phyloP scores from a whole-genome alignment of 345 rosid genomes.

The Laguncularia racemosa region DNA sequence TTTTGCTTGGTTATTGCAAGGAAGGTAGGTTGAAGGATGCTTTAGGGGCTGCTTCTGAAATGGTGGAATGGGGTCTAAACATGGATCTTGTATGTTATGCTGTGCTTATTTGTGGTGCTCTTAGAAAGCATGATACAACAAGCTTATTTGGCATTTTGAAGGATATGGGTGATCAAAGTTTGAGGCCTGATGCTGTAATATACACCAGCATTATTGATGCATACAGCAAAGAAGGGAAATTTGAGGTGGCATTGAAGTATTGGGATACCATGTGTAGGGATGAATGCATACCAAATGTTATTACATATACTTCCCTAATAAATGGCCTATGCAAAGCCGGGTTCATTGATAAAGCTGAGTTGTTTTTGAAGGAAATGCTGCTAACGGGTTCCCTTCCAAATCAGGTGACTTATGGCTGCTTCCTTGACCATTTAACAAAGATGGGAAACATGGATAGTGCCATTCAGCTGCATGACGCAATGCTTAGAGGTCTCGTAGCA shows the following conservation, averaged over 20 bases:
- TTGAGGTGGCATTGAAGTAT: slow-evolving; percentile 54
- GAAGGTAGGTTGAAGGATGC: slow-evolving; percentile 81
- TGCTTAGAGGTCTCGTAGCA: slow-evolving; percentile 55
- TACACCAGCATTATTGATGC: slow-evolving; percentile 88
- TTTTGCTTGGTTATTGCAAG: slow-evolving; percentile 71
- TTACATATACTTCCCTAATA: slow-evolving; percentile 81
- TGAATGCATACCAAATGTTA: slow-evolving; percentile 61
- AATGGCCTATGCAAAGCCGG: slow-evolving; percentile 82
- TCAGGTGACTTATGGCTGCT: slow-evolving; percentile 72
- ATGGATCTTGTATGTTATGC: slow-evolving; percentile 82
- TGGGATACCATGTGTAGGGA: slow-evolving; percentile 77
- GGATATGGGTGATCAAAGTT: slow-evolving; percentile 55
- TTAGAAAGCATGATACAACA: slow-evolving; percentile 41
- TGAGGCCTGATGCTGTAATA: slow-evolving; percentile 66
- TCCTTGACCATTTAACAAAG: slow-evolving; percentile 60
- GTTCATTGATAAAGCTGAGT: slow-evolving; percentile 54
- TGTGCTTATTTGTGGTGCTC: slow-evolving; percentile 73
- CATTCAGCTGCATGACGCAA: slow-evolving; percentile 50
- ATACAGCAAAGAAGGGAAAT: slow-evolving; percentile 59
- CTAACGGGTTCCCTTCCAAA: slow-evolving; percentile 42
- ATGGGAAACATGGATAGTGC: slow-evolving; percentile 71
- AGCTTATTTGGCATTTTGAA: slow-evolving; percentile 43
- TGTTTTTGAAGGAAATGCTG: slow-evolving; percentile 53
- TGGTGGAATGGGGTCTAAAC: slow-evolving; percentile 66
- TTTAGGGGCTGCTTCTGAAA: slow-evolving; percentile 44